A percentile compares a stretch with the other conserved stretches of the same genome.
phyloP scores from a whole-genome alignment of 148 eudicot genomes.

The Diospyros lotus region DNA sequence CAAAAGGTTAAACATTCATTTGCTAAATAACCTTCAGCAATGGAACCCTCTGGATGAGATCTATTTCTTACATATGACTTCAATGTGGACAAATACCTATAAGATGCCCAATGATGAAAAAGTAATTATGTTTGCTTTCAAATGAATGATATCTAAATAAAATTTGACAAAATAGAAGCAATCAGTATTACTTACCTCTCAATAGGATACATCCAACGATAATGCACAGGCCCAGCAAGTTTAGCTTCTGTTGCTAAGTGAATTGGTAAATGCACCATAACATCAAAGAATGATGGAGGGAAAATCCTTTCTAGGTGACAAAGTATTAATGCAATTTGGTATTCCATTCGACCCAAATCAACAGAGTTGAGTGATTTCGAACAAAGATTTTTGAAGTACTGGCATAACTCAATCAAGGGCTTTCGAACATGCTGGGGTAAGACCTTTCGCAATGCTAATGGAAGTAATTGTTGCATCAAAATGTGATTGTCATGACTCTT shows the following conservation, averaged over 20 bases:
- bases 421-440: background rate
- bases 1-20: background rate
- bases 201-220: background rate
- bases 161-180: no score
- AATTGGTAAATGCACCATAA: background rate
- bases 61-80: background rate
- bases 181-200: background rate
- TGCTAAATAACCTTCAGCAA: background rate
- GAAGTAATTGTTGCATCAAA: background rate
- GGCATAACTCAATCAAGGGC: background rate
- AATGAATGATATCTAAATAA: no score
- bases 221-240: background rate
- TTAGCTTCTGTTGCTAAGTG: background rate
- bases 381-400: background rate
- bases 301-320: background rate
- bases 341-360: background rate
- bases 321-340: background rate
- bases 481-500: constrained; percentile 20
- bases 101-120: background rate
- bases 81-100: background rate
- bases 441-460: background rate
- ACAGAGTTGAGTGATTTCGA: background rate
- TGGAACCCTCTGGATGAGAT: background rate
- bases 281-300: background rate
- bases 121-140: background rate